Evolutionary conservation across 306 rosid species (phyloP), one percentile per base, ranked within the genome.

Genomic region (Vicia villosa): DNA sequence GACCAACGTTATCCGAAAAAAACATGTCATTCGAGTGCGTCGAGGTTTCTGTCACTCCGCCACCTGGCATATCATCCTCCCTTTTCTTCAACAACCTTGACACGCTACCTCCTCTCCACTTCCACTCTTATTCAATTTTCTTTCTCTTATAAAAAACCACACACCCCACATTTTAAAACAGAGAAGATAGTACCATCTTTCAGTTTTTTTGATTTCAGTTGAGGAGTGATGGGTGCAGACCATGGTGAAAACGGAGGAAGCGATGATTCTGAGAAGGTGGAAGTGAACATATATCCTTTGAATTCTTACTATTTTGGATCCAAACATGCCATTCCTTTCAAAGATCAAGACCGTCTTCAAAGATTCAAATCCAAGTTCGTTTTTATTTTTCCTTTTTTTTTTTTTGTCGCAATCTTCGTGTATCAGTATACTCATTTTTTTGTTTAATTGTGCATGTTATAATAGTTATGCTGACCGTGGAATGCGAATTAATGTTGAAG

Each of bases 281-380:
- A 67, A 47, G 6, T 88, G 6, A 85, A 88, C 19, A 81, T 94
- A 60, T 88, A 86, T 47, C 91, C 98, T 78, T 75, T 88, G 17
- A 84, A 85, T 11, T 49, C 68, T 81, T 94, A 90, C 86, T 94
- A 84, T 71, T 94, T 94, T 47, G 91, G 88, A 40, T 83, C 94
- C 73, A 90, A 85, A 72, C 74, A 81, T 32, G 60, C 96, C 43
- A 20, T 84, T 83, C 80, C 82, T 15, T 74, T 41, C 36, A 88
- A 85, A 83, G 73, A 87, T 13, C 85, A 80, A 77, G 81, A 84
- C 75, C 91, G 87, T 62, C 14, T 82, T 82, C 85, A 15, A 56
- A 82, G 90, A 43, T 52, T 86, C 69, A 82, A 86, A 59, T 85
- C 82, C 63, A 90, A 86, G 97, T 93, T 83, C 21, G 65, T 63